These are phyloP conservation scores for Gamsiella multidivaricata DNA, from an alignment of 192 early-diverging fungal species.

Conservation along the genomic window DNA sequence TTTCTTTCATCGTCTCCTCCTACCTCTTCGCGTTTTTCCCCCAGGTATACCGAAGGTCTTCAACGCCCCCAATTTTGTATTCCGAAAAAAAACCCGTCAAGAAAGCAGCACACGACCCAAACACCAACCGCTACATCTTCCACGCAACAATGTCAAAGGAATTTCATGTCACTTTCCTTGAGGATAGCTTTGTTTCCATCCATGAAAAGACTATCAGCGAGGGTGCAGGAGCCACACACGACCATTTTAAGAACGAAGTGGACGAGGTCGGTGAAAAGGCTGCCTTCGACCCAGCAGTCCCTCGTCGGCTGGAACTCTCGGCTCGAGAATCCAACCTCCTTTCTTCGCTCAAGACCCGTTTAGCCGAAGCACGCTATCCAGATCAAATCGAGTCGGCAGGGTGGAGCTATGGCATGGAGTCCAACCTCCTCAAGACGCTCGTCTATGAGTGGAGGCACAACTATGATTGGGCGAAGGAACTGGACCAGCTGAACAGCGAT, in stretches of 20 bases:
- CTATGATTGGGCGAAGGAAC: constrained; percentile 31
- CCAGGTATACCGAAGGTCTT: no score
- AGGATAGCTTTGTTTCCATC: constrained; percentile 47
- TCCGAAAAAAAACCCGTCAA: constrained; percentile 4
- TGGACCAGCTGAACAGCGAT: constrained; percentile 22
- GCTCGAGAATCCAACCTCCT: constrained; percentile 21
- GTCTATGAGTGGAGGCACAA: constrained; percentile 32
- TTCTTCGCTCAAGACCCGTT: constrained; percentile 35
- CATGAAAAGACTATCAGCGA: not conserved
- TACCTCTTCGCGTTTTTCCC: no score
- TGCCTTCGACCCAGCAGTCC: not conserved
- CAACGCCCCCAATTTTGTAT: no score
- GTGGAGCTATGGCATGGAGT: constrained; percentile 49
- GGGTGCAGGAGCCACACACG: not conserved
- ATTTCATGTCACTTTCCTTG: constrained; percentile 11
- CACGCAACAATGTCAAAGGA: constrained; percentile 2
- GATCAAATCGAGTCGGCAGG: constrained; percentile 49
- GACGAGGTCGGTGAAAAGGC: not conserved
- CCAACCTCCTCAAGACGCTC: constrained; percentile 18
- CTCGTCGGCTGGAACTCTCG: constrained; percentile 44
- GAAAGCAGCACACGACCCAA: not conserved
- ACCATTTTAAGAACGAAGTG: not conserved
- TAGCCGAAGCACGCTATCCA: constrained; percentile 29
- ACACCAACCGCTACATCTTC: not conserved
- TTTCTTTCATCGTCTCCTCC: not conserved